Evolutionary conservation across 2,329 filamentous ascomycete species (phyloP), one percentile per base, ranked within the genome.

Genomic region (Aureobasidium sp.): DNA sequence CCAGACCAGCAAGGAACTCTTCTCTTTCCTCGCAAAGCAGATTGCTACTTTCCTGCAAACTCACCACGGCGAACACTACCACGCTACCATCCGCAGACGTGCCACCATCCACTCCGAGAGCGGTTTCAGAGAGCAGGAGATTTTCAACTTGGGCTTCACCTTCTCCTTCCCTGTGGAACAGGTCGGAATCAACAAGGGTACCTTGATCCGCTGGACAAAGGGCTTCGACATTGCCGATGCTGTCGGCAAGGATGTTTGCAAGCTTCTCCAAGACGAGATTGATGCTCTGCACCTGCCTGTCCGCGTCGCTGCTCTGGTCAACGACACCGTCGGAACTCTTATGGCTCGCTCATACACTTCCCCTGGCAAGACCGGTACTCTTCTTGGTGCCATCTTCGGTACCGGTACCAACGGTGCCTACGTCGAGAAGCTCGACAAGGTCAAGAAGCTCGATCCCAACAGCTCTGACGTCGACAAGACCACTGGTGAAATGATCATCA

Each of bases 331-430:
- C 7, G 94, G 94, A 57, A 99, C 94, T 1, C 84, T 99, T 41
- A 97, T 99, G 93, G 93, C 94, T 36, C 88, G 94, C 68, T 96
- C 93, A 0, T 99, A 99, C 77, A 93, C 91, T 6, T 93, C 91
- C 17, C 90, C 89, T 5, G 90, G 91, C 64, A 91, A 93, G 80
- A 88, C 88, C 1, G 86, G 88, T 51, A 93, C 94, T 5, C 79
- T 97, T 11, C 79, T 99, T n/a, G 94, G 94, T 59, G 93, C 91
- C 65, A 99, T 99, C 70, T 99, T 99, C 70, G 93, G 93, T 68
- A 99, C 93, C 2, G 93, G 93, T 66, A 97, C 93, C 72, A 99
- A 99, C 73, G 94, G 94, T 60, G 94, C 94, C 1, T 99, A 97
- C 74, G 88, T 97, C 44, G 94, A 99, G 81, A 96, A 95, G 79